A percentile compares a stretch with the other conserved stretches of the same genome.
Evolutionary conservation across 495 filamentous ascomycete genomes (phyloP).

Genomic region (Podospora pseudoanserina): DNA sequence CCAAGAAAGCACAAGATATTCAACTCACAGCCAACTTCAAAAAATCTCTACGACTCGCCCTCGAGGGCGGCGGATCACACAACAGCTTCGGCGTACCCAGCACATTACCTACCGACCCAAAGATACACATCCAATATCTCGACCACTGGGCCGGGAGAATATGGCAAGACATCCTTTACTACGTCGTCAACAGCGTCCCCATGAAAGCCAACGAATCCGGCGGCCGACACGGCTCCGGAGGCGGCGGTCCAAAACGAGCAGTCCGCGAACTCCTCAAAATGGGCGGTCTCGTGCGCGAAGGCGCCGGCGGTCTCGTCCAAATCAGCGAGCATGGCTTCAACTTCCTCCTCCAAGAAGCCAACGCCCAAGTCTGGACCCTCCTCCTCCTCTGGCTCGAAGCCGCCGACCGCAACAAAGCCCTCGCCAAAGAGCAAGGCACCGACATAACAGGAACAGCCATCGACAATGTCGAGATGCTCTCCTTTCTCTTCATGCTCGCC

Average conservation of each 20-base stretch:
- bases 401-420: constrained; percentile 51
- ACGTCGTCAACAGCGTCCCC: constrained; percentile 68
- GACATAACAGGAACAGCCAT: constrained; percentile 49
- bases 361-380: constrained; percentile 94
- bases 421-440: constrained; percentile 26
- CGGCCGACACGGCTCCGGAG: constrained; percentile 21
- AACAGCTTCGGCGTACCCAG: constrained; percentile 87
- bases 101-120: constrained; percentile 51
- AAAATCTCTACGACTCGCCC: constrained; percentile 70
- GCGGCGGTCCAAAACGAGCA: constrained; percentile 52
- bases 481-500: constrained; percentile 94
- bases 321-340: constrained; percentile 93
- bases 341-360: constrained; percentile 90
- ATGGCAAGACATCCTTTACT: constrained; percentile 94
- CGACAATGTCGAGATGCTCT: constrained; percentile 88
- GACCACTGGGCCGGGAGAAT: constrained; percentile 82
- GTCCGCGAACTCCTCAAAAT: constrained; percentile 77
- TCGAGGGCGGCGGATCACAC: constrained; percentile 81
- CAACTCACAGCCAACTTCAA: constrained; percentile 72
- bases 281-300: constrained; percentile 71
- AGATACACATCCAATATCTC: constrained; percentile 64
- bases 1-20: constrained; percentile 58
- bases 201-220: constrained; percentile 28
- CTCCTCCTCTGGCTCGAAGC: constrained; percentile 89
- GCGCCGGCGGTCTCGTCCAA: constrained; percentile 47